Evolutionary conservation across 2,329 filamentous ascomycete species (phyloP).

Genomic region (Aspergillus costaricaensis): DNA sequence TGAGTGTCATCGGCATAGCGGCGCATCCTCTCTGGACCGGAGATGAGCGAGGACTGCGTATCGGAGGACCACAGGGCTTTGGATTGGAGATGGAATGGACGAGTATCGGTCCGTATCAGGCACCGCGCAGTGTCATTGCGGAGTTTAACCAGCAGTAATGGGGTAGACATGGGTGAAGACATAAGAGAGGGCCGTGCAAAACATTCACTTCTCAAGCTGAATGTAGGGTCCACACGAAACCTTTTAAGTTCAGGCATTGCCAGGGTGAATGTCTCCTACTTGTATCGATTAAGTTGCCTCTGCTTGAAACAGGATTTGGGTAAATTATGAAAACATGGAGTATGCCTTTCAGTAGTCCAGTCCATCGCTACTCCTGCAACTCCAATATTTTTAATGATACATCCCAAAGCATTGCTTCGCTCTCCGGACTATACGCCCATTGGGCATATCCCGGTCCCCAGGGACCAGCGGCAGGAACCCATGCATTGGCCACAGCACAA

Average conservation of each 20-base stretch:
- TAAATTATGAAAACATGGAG: no score
- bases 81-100: slow-evolving; percentile 23
- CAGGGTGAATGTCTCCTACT: no score
- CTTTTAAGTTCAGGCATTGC: no score
- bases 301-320: no score
- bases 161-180: background rate
- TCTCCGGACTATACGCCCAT: slow-evolving; percentile 7
- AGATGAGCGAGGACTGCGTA: slow-evolving; percentile 35
- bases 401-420: slow-evolving; percentile 1
- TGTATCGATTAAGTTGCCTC: no score
- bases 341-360: no score
- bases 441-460: background rate
- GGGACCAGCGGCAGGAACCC: background rate
- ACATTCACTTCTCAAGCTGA: no score
- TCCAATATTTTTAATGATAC: background rate
- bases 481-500: slow-evolving; percentile 14
- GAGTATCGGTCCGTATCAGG: slow-evolving; percentile 23
- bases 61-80: slow-evolving; percentile 47
- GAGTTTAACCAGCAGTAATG: background rate
- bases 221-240: no score
- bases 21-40: slow-evolving; percentile 54
- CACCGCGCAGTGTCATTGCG: slow-evolving; percentile 20
- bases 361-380: background rate
- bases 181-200: no score
- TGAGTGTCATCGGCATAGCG: slow-evolving; percentile 54